Conservation (phyloP, 78 protist genomes). For the Creolimax fragrantissima region DNA sequence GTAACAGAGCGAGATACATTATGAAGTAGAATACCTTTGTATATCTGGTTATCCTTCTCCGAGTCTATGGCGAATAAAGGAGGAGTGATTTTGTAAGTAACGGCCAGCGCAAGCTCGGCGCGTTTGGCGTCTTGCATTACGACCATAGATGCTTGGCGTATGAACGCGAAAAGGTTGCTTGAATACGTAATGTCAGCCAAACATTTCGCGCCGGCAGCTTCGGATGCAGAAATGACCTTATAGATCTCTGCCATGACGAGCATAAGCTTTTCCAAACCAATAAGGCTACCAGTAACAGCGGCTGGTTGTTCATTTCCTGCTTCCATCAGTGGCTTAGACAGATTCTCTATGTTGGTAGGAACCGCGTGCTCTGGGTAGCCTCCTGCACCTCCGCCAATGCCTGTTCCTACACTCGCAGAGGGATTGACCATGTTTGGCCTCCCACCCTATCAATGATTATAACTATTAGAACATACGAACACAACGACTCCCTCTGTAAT, state of each 20-base stretch:
- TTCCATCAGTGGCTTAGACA: not conserved
- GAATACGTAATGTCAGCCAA: not conserved
- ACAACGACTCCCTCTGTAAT: too few species aligned
- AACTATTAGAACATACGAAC: too few species aligned
- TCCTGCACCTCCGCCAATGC: too few species aligned
- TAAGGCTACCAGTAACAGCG: not conserved
- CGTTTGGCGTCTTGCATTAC: not conserved
- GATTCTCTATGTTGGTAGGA: too few species aligned
- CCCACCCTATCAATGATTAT: too few species aligned
- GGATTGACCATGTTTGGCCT: too few species aligned
- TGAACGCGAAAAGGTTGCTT: not conserved
- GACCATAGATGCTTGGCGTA: not conserved
- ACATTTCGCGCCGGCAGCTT: slow-evolving; percentile 11
- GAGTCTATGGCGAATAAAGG: not conserved
- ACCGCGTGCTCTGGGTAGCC: too few species aligned
- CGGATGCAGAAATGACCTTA: not conserved
- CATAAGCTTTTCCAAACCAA: not conserved
- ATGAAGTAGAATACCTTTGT: too few species aligned
- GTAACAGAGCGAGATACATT: too few species aligned
- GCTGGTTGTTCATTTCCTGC: not conserved
- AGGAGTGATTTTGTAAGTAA: not conserved
- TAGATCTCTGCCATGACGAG: not conserved
- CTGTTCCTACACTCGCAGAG: too few species aligned
- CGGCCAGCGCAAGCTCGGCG: slow-evolving; percentile 2
- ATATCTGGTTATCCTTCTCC: not conserved